phyloP scores from a whole-genome alignment of 1,284 basidiomycete genomes.

The Cryptococcus deneoformans region DNA sequence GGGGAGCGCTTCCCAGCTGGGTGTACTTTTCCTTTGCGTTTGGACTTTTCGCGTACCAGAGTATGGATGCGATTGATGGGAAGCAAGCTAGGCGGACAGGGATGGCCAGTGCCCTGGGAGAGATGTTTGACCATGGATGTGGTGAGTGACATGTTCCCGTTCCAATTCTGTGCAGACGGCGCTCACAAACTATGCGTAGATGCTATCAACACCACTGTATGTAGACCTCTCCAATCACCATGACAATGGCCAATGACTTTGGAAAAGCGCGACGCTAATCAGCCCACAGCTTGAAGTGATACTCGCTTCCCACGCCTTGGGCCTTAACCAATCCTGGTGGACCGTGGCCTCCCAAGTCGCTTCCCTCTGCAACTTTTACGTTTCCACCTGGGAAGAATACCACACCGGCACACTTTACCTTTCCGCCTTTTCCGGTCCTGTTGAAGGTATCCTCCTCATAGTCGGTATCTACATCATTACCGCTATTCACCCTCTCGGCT shows the following conservation, averaged over 20 bases:
- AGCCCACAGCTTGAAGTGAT: constrained; percentile 59
- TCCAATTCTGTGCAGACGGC: not conserved
- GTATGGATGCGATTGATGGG: constrained; percentile 58
- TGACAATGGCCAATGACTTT: not conserved
- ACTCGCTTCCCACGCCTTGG: constrained; percentile 77
- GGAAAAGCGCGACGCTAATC: not conserved
- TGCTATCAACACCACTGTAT: constrained; percentile 88
- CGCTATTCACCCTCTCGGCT: constrained; percentile 58
- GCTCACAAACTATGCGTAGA: constrained; percentile 50
- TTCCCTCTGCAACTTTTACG: constrained; percentile 89
- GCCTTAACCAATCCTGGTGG: constrained; percentile 94
- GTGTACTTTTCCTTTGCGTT: constrained; percentile 87
- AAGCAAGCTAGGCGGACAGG: constrained; percentile 93
- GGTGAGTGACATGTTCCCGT: constrained; percentile 22
- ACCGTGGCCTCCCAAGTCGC: constrained; percentile 83
- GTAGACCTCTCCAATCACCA: constrained; percentile 22
- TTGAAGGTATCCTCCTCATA: constrained; percentile 93
- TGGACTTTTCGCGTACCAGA: constrained; percentile 91
- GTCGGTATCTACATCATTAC: constrained; percentile 73
- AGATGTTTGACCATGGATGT: constrained; percentile 83
- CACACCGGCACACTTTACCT: constrained; percentile 89
- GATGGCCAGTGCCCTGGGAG: constrained; percentile 93
- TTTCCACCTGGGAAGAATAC: constrained; percentile 90
- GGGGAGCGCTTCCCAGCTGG: constrained; percentile 69
- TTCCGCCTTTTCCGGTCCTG: constrained; percentile 92